Conservation (phyloP, 2,329 filamentous ascomycete genomes). For the Nothophaeocryptopus gaeumannii region DNA sequence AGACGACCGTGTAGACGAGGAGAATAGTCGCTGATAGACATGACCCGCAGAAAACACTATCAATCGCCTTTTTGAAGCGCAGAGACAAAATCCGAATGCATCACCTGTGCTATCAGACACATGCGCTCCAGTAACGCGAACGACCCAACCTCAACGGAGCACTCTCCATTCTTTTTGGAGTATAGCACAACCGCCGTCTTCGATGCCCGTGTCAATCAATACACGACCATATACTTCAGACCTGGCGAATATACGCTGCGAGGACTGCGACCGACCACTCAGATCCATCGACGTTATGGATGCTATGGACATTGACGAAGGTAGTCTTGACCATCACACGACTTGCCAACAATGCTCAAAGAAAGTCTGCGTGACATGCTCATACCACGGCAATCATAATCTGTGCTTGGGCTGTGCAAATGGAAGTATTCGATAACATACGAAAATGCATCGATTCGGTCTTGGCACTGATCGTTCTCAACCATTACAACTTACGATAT, state of each 20-base stretch:
- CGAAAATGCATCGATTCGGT: no score
- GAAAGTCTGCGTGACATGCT: conserved; percentile 43
- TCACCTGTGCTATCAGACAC: conserved; percentile 27
- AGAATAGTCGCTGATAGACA: conserved; percentile 19
- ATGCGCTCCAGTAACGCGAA: conserved; percentile 18
- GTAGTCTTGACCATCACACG: conserved; percentile 30
- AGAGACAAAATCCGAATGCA: conserved; percentile 32
- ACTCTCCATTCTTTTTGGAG: conserved; percentile 51
- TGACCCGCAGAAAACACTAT: conserved; percentile 44
- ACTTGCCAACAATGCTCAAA: conserved; percentile 40
- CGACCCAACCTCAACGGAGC: conserved; percentile 38
- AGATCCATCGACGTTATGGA: conserved; percentile 36
- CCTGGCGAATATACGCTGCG: conserved; percentile 35
- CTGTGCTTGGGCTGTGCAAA: conserved; percentile 43
- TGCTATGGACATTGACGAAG: conserved; percentile 36
- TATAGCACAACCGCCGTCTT: conserved; percentile 35
- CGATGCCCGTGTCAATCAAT: conserved; percentile 16
- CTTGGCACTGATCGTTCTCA: no score
- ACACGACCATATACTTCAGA: neutral
- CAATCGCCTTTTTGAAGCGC: conserved; percentile 45
- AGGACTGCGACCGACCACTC: conserved; percentile 45
- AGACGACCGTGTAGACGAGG: conserved; percentile 12
- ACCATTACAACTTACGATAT: no score
- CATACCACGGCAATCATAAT: conserved; percentile 38
- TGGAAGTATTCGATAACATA: no score